Conservation (phyloP, 768 basidiomycete genomes). For the Cystofilobasidium capitatum region DNA sequence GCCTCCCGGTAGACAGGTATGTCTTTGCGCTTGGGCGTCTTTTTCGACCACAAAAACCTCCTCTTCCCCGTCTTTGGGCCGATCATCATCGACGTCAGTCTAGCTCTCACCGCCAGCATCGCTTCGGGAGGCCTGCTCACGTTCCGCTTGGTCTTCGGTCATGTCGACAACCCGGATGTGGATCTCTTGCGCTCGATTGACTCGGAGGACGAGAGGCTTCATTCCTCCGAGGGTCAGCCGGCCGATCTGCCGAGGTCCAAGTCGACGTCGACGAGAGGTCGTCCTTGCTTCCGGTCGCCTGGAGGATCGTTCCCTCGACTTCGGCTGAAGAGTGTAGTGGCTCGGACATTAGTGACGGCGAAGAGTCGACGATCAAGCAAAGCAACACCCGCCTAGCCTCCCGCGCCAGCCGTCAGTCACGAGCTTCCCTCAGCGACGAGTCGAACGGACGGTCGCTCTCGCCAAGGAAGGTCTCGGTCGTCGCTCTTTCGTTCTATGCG, state of each 20-base stretch:
- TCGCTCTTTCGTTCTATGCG: neutral
- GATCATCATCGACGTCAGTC: neutral
- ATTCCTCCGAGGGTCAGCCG: no score
- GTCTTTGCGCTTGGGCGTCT: constrained; percentile 4
- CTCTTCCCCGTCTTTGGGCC: neutral
- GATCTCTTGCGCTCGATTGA: no score
- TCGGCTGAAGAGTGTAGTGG: no score
- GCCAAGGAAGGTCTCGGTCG: neutral
- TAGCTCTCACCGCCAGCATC: neutral
- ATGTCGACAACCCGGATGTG: no score
- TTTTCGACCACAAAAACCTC: constrained; percentile 1
- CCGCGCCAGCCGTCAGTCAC: neutral
- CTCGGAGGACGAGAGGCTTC: no score
- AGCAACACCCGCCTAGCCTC: neutral
- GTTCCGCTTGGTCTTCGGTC: no score
- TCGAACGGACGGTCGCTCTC: neutral
- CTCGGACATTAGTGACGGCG: no score
- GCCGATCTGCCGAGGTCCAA: no score
- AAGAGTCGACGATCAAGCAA: no score
- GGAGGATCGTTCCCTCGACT: no score
- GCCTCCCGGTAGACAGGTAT: constrained; percentile 3
- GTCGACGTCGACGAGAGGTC: no score
- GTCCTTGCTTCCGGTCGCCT: no score
- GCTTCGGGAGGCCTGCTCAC: neutral
- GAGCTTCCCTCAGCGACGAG: neutral